These are phyloP conservation scores for Botryobasidium botryosum DNA, from an alignment of 768 basidiomycete species.

Conservation along the genomic window DNA sequence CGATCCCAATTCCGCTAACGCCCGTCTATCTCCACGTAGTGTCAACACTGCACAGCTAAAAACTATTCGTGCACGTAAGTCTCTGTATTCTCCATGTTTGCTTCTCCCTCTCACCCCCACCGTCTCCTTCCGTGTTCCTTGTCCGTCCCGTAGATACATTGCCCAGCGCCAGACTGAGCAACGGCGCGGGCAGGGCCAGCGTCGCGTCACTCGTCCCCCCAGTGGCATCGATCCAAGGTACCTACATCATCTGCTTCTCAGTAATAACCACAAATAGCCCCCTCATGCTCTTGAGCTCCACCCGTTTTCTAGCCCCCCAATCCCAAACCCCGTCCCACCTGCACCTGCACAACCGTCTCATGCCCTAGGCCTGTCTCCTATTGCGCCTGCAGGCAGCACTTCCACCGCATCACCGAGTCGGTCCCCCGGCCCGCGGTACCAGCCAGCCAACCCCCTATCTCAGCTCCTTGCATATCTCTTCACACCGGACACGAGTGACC, in stretches of 20 bases:
- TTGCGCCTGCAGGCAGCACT: background rate
- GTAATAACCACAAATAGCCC: no score
- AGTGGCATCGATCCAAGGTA: background rate
- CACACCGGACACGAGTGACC: background rate
- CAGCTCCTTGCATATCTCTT: conserved; percentile 1
- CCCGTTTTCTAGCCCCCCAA: background rate
- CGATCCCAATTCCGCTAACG: background rate
- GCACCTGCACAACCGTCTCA: background rate
- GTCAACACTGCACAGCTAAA: conserved; percentile 69
- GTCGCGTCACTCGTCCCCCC: no score
- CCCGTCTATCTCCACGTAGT: conserved; percentile 10
- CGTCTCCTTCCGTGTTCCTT: background rate
- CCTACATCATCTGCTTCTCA: background rate
- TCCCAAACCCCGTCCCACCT: background rate
- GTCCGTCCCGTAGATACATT: background rate
- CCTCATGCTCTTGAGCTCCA: background rate
- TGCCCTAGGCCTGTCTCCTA: background rate
- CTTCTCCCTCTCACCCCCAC: background rate
- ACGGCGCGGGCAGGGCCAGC: no score
- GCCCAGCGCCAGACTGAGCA: background rate
- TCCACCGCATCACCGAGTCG: background rate
- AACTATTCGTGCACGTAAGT: conserved; percentile 86
- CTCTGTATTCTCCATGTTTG: background rate
- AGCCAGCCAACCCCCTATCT: background rate
- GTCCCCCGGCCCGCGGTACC: background rate